phyloP scores from a whole-genome alignment of 148 eudicot species.

The Camellia sinensis region DNA sequence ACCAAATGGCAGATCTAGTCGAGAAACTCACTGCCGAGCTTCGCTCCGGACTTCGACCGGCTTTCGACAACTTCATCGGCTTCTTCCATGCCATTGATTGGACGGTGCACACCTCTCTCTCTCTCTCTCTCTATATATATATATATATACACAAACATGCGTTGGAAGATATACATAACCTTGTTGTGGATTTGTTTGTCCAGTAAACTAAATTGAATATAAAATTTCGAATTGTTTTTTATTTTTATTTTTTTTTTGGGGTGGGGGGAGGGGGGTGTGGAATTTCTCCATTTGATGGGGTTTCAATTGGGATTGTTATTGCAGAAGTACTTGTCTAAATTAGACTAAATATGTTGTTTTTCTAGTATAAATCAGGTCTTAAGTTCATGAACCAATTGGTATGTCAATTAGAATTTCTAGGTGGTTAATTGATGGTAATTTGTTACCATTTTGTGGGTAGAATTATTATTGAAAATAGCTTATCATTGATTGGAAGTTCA shows the following conservation, averaged over 20 bases:
- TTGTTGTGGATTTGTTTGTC: neutral
- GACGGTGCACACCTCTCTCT: constrained; percentile 47
- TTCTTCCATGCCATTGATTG: constrained; percentile 94
- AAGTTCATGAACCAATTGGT: no score
- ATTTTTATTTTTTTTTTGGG: no score
- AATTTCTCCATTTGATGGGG: neutral
- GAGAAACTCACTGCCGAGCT: constrained; percentile 60
- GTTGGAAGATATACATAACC: neutral
- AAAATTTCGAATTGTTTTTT: no score
- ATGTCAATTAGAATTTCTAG: no score
- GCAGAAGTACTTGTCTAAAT: neutral
- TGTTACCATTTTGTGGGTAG: no score
- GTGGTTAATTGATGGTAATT: no score
- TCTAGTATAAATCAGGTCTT: no score
- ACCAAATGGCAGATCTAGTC: constrained; percentile 78
- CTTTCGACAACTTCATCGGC: constrained; percentile 73
- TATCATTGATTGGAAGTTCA: no score
- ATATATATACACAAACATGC: neutral
- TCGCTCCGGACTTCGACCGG: constrained; percentile 73
- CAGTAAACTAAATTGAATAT: neutral
- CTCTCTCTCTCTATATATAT: neutral
- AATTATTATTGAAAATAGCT: no score
- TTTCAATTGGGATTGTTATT: neutral
- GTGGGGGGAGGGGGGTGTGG: no score
- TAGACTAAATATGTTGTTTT: neutral